Conservation (phyloP, 768 basidiomycete genomes). For the Suillus plorans region DNA sequence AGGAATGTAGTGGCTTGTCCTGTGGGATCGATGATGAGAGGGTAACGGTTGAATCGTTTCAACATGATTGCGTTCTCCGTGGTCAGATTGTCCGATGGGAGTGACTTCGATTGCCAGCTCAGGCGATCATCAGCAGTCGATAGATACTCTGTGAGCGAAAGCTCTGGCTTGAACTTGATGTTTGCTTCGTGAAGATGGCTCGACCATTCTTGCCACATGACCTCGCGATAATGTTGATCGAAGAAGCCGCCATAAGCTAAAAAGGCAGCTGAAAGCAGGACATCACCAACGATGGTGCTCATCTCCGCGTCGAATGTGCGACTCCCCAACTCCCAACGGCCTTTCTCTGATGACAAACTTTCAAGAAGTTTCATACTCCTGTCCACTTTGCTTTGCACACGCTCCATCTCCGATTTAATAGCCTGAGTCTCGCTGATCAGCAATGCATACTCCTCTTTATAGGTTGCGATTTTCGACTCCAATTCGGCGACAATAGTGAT, state of each 20-base stretch:
- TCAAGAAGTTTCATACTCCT: conserved; percentile 94
- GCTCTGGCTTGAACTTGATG: conserved; percentile 88
- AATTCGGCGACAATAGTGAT: conserved; percentile 91
- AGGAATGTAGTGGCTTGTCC: conserved; percentile 96
- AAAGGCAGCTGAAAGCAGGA: conserved; percentile 93
- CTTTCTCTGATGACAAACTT: conserved; percentile 91
- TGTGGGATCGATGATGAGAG: conserved; percentile 96
- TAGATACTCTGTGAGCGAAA: conserved; percentile 92
- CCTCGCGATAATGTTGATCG: conserved; percentile 96
- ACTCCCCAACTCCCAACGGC: conserved; percentile 93
- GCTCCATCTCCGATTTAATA: conserved; percentile 97
- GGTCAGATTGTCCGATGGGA: conserved; percentile 95
- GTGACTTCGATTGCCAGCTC: conserved; percentile 91
- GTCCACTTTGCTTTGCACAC: conserved; percentile 95
- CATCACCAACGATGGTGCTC: conserved; percentile 98
- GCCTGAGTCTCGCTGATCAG: conserved; percentile 96
- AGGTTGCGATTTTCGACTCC: conserved; percentile 86
- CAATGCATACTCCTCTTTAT: conserved; percentile 96
- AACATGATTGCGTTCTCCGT: conserved; percentile 99
- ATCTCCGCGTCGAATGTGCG: conserved; percentile 96
- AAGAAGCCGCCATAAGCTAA: conserved; percentile 98
- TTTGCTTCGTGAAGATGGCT: conserved; percentile 85
- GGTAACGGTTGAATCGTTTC: conserved; percentile 96
- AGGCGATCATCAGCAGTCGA: conserved; percentile 96
- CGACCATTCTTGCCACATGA: conserved; percentile 96